phyloP scores from a whole-genome alignment of 2,329 filamentous ascomycete genomes.

The Fusarium cicatricum region DNA sequence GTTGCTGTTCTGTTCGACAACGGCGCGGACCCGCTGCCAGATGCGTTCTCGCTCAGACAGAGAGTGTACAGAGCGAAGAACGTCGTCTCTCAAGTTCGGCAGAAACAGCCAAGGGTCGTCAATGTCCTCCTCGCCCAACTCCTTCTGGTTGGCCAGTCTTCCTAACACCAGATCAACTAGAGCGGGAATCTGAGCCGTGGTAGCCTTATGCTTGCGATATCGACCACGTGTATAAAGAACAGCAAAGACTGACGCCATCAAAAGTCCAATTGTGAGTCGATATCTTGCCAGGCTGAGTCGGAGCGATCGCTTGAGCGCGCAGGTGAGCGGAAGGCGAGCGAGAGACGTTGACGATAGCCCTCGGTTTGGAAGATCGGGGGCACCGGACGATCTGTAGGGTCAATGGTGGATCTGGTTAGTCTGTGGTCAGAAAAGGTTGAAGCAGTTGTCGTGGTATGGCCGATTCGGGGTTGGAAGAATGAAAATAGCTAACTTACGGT shows the following conservation, averaged over 20 bases:
- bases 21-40: slow-evolving; percentile 82
- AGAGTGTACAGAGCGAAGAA: slow-evolving; percentile 82
- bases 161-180: slow-evolving; percentile 87
- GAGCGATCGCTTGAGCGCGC: slow-evolving; percentile 80
- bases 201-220: slow-evolving; percentile 69
- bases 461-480: slow-evolving; percentile 4
- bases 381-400: slow-evolving; percentile 75
- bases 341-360: slow-evolving; percentile 85
- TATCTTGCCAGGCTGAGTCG: slow-evolving; percentile 83
- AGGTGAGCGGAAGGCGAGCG: slow-evolving; percentile 88
- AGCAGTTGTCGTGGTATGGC: slow-evolving; percentile 35
- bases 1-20: slow-evolving; percentile 95
- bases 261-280: slow-evolving; percentile 82
- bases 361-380: slow-evolving; percentile 67
- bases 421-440: slow-evolving; percentile 60
- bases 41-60: slow-evolving; percentile 78
- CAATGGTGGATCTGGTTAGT: slow-evolving; percentile 88
- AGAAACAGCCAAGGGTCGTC: slow-evolving; percentile 85
- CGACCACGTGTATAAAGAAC: slow-evolving; percentile 70
- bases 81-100: slow-evolving; percentile 89
- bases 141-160: slow-evolving; percentile 83
- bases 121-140: slow-evolving; percentile 72
- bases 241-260: slow-evolving; percentile 60
- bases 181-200: slow-evolving; percentile 77
- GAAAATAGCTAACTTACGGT: slow-evolving; percentile 59